Evolutionary conservation across 176 grass and related monocot species (phyloP), one percentile per base, ranked within the genome.

Genomic region (Oryza glaberrima): DNA sequence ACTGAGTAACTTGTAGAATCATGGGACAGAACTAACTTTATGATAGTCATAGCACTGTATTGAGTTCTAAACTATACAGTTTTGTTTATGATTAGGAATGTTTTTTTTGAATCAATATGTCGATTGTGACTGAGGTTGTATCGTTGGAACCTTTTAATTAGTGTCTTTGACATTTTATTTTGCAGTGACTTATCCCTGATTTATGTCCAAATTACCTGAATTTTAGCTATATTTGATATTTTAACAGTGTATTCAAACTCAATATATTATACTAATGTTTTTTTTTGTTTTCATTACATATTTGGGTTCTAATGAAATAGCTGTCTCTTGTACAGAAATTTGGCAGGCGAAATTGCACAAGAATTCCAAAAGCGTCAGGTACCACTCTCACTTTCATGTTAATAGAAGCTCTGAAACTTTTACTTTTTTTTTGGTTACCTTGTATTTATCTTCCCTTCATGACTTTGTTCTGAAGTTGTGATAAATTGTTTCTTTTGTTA

Each of bases 341-440:
- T 99, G 81, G 94, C 96, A 54, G 96, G 96, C 6, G 96, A 99
- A 86, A 96, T 99, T 78, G 88, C 96, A 45, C 91, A 94, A 66
- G 93, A 99, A 76, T 99, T 99, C 84, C 91, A 94, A 88, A 99
- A 99, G 77, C 90, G 91, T 3, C 96, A 99, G 93, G 96, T 96
- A 87, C 32, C 11, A 32, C 44, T 66, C 75, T 77, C 47, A 61
- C 45, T 81, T 70, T 76, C 73, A 14, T 69, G 35, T 76, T 38
- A 48, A 38, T 38, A 38, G 36, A 38, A 65, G 40, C 46, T 23
- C 11, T 30, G 66, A 1, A 32, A 3, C 26, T 34, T 48, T 23
- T 38, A 5, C 80, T 3, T 80, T 52, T 72, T 60, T 60, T 73
- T 4, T 67, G 73, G 66, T 54, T 69, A 5, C 25, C 1, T 25